Evolutionary conservation across 495 filamentous ascomycete species (phyloP).

Genomic region (Penicillium samsonianum): DNA sequence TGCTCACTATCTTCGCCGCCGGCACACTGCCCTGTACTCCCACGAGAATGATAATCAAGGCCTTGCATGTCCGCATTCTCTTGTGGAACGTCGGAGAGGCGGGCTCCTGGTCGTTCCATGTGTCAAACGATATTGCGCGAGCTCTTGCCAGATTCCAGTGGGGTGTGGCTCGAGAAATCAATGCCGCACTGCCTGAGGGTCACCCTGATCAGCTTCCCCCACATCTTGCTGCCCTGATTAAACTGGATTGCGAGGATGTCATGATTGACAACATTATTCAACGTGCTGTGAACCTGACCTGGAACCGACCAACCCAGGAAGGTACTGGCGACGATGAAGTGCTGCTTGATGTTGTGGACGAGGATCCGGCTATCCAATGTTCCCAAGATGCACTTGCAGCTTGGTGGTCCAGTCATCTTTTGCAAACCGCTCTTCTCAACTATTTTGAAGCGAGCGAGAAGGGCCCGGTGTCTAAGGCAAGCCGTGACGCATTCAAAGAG

Average conservation of each 20-base stretch:
- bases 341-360: slow-evolving; percentile 79
- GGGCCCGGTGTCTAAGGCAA: slow-evolving; percentile 40
- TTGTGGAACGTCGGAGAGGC: slow-evolving; percentile 74
- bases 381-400: slow-evolving; percentile 88
- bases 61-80: slow-evolving; percentile 84
- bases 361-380: slow-evolving; percentile 82
- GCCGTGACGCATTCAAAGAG: slow-evolving; percentile 49
- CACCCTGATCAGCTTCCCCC: slow-evolving; percentile 68
- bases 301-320: slow-evolving; percentile 74
- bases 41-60: slow-evolving; percentile 84
- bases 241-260: slow-evolving; percentile 77
- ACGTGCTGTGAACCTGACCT: slow-evolving; percentile 86
- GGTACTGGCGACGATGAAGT: slow-evolving; percentile 62
- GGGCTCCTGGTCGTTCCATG: slow-evolving; percentile 58
- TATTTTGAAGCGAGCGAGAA: slow-evolving; percentile 57
- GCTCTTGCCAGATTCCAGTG: slow-evolving; percentile 74
- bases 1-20: slow-evolving; percentile 85
- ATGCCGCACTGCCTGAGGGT: slow-evolving; percentile 58
- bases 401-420: slow-evolving; percentile 80
- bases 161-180: slow-evolving; percentile 71
- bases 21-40: slow-evolving; percentile 85
- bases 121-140: slow-evolving; percentile 65
- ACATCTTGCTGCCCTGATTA: slow-evolving; percentile 71
- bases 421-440: slow-evolving; percentile 67
- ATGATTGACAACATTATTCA: slow-evolving; percentile 76